Evolutionary conservation across 2,329 filamentous ascomycete species (phyloP), one percentile per base, ranked within the genome.

Genomic region (Trichoderma breve): DNA sequence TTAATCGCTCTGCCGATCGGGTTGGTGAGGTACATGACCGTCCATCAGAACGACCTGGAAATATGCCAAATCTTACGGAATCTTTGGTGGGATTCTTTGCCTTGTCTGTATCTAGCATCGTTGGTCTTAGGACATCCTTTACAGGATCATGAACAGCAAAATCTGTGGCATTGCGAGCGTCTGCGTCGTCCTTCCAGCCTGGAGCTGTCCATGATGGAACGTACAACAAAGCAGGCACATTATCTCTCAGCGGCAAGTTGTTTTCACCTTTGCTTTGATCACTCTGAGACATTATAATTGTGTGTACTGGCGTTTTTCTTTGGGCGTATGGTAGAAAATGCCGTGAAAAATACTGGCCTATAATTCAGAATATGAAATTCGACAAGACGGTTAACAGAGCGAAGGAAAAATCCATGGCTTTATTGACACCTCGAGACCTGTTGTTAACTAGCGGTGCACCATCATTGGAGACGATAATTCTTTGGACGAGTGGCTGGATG

Each of bases 11-110:
- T 18, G 74, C 65, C 11, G 76, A 71, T 65, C 78, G 73, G 24
- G 78, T 79, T 6, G 79, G 79, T 3, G 79, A 79, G 11, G 78
- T 75, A 30, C 77, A 73, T 15, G 79, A 81, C n/a, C 79, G 76
- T 0, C 79, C 79, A 61, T 79, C 78, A 4, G 63, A 72, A 2
- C 77, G 74, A 2, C 74, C 77, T 0, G 77, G 77, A 47, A 77
- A 78, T 6, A 80, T 74, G 18, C 79, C 77, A 43, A 78, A 81
- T 47, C 79, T 73, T 18, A 75, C 39, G 2, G 79, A 79, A 34
- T 78, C 76, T 9, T 73, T 70, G 9, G 78, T 78, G 5, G 79
- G 79, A 18, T 75, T 73, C 34, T 72, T 70, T 57, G 71, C 64
- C 12, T 64, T 70, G 21, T 81, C 79, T 24, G 66, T 61, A 15